Percentiles rank a stretch among this genome's conserved stretches.
phyloP scores from a whole-genome alignment of 1,139 yeast genomes.

The Nadsonia commutata region DNA sequence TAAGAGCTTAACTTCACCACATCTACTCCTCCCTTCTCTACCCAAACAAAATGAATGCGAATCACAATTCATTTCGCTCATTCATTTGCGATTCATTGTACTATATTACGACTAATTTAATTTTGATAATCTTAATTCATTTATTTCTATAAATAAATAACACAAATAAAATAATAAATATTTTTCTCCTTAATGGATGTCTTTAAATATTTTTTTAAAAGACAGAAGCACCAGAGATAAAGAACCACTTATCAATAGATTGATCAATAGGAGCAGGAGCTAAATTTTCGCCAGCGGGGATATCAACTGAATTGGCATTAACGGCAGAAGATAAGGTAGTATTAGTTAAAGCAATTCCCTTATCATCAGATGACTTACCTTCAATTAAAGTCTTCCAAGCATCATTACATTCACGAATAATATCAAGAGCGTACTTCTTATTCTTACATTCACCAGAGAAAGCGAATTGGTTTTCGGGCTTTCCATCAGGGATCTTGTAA shows the following conservation, averaged over 20 bases:
- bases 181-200: no score
- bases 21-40: no score
- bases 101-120: no score
- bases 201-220: no score
- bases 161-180: no score
- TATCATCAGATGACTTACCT: slow-evolving; percentile 33
- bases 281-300: slow-evolving; percentile 29
- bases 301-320: slow-evolving; percentile 2
- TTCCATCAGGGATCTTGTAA: slow-evolving; percentile 90
- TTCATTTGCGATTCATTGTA: no score
- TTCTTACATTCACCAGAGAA: slow-evolving; percentile 68
- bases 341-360: slow-evolving; percentile 11
- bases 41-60: no score
- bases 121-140: no score
- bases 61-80: no score
- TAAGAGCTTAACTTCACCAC: no score
- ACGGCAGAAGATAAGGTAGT: slow-evolving; percentile 4
- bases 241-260: slow-evolving; percentile 97
- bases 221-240: slow-evolving; percentile 76
- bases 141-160: no score
- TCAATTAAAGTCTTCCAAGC: slow-evolving; percentile 62
- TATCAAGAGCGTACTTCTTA: slow-evolving; percentile 53
- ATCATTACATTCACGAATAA: slow-evolving; percentile 59
- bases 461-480: slow-evolving; percentile 76
- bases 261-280: slow-evolving; percentile 92